These are phyloP conservation scores for Chalara sp. DNA, from an alignment of 2,329 filamentous ascomycete species.

Conservation along the genomic window DNA sequence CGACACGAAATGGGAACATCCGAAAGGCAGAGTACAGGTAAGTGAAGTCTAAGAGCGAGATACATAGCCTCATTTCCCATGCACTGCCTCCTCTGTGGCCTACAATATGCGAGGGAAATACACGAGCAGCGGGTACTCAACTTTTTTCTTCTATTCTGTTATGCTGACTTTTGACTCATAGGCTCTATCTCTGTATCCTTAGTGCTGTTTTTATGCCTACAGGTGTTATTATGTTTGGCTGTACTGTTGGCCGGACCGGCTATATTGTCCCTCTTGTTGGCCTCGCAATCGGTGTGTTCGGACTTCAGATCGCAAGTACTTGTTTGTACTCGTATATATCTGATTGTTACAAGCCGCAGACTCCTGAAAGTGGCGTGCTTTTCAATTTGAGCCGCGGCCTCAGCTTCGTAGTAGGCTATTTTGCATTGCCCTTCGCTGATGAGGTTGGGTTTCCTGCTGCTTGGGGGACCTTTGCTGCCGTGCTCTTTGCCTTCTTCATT, in stretches of 20 bases:
- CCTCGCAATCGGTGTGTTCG: constrained; percentile 20
- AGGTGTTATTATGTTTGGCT: constrained; percentile 23
- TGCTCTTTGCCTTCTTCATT: constrained; percentile 17
- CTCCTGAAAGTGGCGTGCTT: constrained; percentile 20
- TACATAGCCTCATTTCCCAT: too few species aligned
- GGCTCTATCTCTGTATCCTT: constrained; percentile 19
- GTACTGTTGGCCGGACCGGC: constrained; percentile 15
- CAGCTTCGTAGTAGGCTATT: constrained; percentile 22
- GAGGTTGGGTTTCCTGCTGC: constrained; percentile 16
- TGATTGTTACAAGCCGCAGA: constrained; percentile 23
- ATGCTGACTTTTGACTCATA: too few species aligned
- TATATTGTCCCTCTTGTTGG: constrained; percentile 20
- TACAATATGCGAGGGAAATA: too few species aligned
- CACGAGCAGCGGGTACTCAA: too few species aligned
- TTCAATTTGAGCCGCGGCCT: constrained; percentile 22
- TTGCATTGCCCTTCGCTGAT: constrained; percentile 18
- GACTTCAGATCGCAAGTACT: constrained; percentile 21
- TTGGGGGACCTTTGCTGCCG: constrained; percentile 20
- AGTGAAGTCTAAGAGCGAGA: too few species aligned
- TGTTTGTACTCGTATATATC: constrained; percentile 23
- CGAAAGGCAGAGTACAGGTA: constrained; percentile 21
- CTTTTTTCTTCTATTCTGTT: too few species aligned
- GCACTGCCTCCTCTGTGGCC: too few species aligned
- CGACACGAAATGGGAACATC: constrained; percentile 11
- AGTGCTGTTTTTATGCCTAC: constrained; percentile 22